Evolutionary conservation across 169 alveolate genomes (phyloP), one percentile per base, ranked within the genome.

Genomic region (Plasmodium adleri): DNA sequence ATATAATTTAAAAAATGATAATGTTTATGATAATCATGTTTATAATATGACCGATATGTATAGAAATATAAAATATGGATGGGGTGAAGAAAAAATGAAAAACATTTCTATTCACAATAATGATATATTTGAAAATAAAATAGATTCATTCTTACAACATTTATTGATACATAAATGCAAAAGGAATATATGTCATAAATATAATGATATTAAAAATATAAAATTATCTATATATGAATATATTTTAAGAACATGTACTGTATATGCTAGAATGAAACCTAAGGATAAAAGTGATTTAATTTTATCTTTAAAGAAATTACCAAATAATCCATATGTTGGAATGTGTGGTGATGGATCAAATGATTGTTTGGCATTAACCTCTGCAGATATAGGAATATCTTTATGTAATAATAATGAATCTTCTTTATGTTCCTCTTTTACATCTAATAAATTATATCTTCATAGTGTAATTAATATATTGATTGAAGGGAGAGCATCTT

Each of bases 331-430:
- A 15, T 71, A 78, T 52, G 93, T 93, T 9, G 96, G 97, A 20
- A 97, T 97, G 98, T 96, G 97, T 26, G 98, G 98, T 6, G 98
- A 97, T 74, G 98, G 98, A 5, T 96, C 97, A n/a, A 97, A 97
- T 78, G 98, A 97, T 94, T 97, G 98, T 88, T 93, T 96, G 7
- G 98, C 98, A 9, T 90, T 97, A 60, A 91, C 95, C 12, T 96
- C 95, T 3, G 95, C 98, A 5, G 98, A 96, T 66, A 96, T 97
- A 1, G 98, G 98, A 1, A 93, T 97, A 26, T 94, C 98, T 13
- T 88, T 97, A 39, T 39, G 47, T 1, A 80, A 74, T 45, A 64
- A 88, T 17, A 76, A 72, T 28, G 88, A 95, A 15, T 95, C 98
- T 1, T 96, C 98, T 5, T 90, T 96, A 88, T 97, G 96, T 6